Percentiles rank a stretch among this genome's conserved stretches.
These are phyloP conservation scores for Fusarium coicis DNA, from an alignment of 2,329 filamentous ascomycete genomes.

Conservation along the genomic window DNA sequence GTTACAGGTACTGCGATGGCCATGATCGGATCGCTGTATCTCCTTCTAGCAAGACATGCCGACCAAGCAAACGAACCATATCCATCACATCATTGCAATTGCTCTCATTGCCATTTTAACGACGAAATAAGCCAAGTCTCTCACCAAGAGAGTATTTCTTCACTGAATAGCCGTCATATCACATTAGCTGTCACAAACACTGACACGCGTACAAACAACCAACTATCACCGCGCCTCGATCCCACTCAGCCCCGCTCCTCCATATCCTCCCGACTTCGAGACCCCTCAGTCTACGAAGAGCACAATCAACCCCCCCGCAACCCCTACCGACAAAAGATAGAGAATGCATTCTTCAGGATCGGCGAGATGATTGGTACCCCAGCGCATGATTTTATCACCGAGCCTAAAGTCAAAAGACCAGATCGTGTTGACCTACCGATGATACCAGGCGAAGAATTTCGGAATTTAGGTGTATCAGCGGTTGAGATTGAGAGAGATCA, in stretches of 20 bases:
- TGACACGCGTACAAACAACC: background rate
- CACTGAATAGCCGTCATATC: background rate
- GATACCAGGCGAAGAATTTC: slow-evolving; percentile 11
- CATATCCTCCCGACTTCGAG: background rate
- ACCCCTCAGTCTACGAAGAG: rapidly evolving
- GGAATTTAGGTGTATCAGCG: background rate
- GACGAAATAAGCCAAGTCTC: background rate
- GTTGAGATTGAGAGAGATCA: background rate
- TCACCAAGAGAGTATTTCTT: background rate
- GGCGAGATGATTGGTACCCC: slow-evolving; percentile 60
- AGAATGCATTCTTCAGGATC: slow-evolving; percentile 54
- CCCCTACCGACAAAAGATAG: slow-evolving; percentile 53
- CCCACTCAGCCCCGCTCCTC: background rate
- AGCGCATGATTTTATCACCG: slow-evolving; percentile 51
- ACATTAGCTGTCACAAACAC: background rate
- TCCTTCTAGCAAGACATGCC: slow-evolving; percentile 54
- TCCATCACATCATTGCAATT: slow-evolving; percentile 16
- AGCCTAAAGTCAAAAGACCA: background rate
- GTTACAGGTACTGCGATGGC: slow-evolving; percentile 69
- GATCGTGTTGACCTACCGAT: slow-evolving; percentile 8
- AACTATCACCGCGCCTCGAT: background rate
- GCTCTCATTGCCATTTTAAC: slow-evolving; percentile 2
- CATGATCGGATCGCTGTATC: slow-evolving; percentile 67
- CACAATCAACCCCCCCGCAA: slow-evolving; percentile 34
- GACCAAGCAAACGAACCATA: slow-evolving; percentile 2